Base-by-base conservation (phyloP, 768 basidiomycete species). In the Cystobasidiopsis lactophilus region DNA sequence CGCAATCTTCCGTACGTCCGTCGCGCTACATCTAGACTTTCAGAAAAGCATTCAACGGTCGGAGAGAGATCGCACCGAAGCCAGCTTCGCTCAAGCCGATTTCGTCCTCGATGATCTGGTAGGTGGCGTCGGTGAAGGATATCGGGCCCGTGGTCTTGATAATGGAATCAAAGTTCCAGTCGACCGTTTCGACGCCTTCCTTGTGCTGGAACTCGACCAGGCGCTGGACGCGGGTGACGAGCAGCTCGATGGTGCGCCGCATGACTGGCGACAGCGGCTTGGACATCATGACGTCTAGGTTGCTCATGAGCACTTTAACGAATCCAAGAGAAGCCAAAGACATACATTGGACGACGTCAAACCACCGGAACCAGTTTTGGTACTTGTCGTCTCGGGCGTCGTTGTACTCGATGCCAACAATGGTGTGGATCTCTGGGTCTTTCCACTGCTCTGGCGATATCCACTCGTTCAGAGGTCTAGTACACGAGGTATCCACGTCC, bases 191-290 rank as follows among this genome's bases (percentile, higher is more conserved):
- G 23, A 47, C 30, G n/a, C 21, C 23, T 9, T 13, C 4, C n/a
- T 27, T 30, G 14, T 47, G 23, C 29, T 47, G 45, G 4, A 4
- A 31, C 26, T 47, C 45, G 23, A 30, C 26, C n/a, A 47, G 29
- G 4, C 45, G 45, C 9, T 47, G 45, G 5, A 26, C 16, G 29
- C 45, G 45, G 23, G 30, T 23, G 29, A 47, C 29, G 45, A 26
- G 14, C 16, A 27, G 24, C 21, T 24, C n/a, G 29, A 47, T 47
- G 23, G 45, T 30, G 4, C 14, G 14, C 30, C 45, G 23, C 24
- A 47, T 27, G 30, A 47, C 29, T 9, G 45, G 45, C 45, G 45
- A 47, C 24, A 47, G 45, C 29, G 45, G 45, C 29, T 47, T 47
- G 29, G 45, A 23, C 24, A 47, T 13, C 45, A 47, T 47, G 10